Evolutionary conservation across 768 basidiomycete genomes (phyloP).

Genomic region (Steccherinum ochraceum): DNA sequence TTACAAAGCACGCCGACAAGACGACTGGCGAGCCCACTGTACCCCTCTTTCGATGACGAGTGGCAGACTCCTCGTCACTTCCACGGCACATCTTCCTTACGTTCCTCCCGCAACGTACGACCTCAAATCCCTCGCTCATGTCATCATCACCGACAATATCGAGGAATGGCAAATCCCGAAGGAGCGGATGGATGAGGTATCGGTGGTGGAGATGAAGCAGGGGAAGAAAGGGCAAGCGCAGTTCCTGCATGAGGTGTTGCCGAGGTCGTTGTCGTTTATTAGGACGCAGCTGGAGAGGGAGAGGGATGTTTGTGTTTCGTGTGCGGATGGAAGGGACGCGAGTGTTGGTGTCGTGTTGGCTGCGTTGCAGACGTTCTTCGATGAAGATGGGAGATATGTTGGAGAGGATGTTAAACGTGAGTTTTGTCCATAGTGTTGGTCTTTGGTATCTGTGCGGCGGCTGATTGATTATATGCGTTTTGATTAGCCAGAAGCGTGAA

Average conservation of each 20-base stretch:
- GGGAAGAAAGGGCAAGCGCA: slow-evolving; percentile 19
- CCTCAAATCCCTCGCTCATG: slow-evolving; percentile 16
- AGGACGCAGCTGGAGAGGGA: slow-evolving; percentile 26
- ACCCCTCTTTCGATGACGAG: slow-evolving; percentile 26
- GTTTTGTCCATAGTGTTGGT: background rate
- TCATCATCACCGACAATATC: slow-evolving; percentile 23
- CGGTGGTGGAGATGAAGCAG: slow-evolving; percentile 3
- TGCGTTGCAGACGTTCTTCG: slow-evolving; percentile 53
- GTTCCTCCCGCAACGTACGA: slow-evolving; percentile 1
- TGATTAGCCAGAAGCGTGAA: slow-evolving; percentile 18
- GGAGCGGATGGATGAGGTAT: background rate
- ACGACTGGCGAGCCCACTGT: slow-evolving; percentile 8
- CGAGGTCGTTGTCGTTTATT: slow-evolving; percentile 43
- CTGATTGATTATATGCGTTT: background rate
- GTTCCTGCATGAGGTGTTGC: slow-evolving; percentile 39
- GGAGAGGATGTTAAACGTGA: background rate
- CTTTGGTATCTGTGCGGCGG: background rate
- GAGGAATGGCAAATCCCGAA: background rate
- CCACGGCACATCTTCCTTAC: slow-evolving; percentile 18
- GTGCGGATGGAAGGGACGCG: slow-evolving; percentile 52
- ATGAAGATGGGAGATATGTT: slow-evolving; percentile 35
- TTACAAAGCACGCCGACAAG: background rate
- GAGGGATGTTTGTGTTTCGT: slow-evolving; percentile 40
- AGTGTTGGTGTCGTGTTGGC: slow-evolving; percentile 60
- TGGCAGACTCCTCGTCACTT: slow-evolving; percentile 37